phyloP scores from a whole-genome alignment of 306 rosid genomes.

The Trifolium subterraneum region DNA sequence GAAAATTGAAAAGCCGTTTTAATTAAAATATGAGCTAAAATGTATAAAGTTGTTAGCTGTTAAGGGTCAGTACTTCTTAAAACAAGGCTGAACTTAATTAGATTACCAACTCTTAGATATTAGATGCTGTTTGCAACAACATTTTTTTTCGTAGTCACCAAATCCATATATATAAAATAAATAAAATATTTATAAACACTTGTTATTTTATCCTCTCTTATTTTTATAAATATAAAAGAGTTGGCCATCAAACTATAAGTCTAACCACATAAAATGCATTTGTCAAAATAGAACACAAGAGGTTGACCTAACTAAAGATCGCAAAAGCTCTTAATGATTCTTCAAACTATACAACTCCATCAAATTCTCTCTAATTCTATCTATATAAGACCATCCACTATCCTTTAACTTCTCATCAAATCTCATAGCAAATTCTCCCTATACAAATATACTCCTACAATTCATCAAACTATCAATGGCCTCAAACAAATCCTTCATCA shows the following conservation, averaged over 20 bases:
- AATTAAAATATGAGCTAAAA: too few species aligned
- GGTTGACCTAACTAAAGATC: too few species aligned
- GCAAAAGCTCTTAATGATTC: too few species aligned
- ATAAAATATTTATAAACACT: background rate
- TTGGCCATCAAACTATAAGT: slow-evolving; percentile 11
- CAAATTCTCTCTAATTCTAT: background rate
- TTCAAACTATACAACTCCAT: too few species aligned
- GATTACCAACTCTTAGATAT: background rate
- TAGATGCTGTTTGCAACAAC: background rate
- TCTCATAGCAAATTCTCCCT: slow-evolving; percentile 2
- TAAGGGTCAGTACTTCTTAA: too few species aligned
- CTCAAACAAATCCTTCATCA: slow-evolving; percentile 5
- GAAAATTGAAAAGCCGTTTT: too few species aligned
- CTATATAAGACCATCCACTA: slow-evolving; percentile 18
- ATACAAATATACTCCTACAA: background rate
- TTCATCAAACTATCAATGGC: slow-evolving; percentile 38
- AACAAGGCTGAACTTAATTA: background rate
- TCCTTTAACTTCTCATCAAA: background rate
- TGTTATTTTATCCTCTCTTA: background rate
- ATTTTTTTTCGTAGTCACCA: background rate
- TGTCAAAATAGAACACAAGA: too few species aligned
- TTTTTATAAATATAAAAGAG: background rate
- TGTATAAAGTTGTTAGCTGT: too few species aligned
- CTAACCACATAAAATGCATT: too few species aligned
- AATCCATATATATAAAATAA: background rate